Conservation (phyloP, 306 rosid species). For the Casuarina glauca region DNA sequence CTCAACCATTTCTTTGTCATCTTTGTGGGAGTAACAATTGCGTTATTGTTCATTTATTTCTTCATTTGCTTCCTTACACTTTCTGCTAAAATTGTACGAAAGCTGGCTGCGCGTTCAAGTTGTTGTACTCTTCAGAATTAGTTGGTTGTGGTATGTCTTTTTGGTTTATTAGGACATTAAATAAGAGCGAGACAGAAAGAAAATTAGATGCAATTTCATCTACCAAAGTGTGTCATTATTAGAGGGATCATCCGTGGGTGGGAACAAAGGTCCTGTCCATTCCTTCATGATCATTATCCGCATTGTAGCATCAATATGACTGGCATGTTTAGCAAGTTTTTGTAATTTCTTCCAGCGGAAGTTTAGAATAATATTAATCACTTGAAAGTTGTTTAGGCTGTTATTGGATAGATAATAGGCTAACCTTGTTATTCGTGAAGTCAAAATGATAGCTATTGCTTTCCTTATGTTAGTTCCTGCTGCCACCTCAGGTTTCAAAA, state of each 20-base stretch:
- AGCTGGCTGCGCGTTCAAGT: neutral
- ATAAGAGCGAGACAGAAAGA: neutral
- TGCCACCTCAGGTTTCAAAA: neutral
- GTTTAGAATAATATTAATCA: neutral
- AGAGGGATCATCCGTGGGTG: neutral
- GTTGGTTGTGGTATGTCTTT: neutral
- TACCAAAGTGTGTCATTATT: neutral
- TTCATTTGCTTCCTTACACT: neutral
- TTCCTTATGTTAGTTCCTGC: neutral
- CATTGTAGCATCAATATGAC: slow-evolving; percentile 2
- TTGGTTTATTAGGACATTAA: neutral
- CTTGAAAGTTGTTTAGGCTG: neutral
- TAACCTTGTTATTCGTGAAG: neutral
- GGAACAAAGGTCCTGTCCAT: neutral
- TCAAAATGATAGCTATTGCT: neutral
- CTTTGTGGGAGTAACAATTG: neutral
- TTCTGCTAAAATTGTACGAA: neutral
- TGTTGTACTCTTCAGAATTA: neutral
- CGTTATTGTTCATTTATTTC: neutral
- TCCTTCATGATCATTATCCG: neutral
- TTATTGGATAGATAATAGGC: neutral
- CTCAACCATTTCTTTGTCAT: neutral
- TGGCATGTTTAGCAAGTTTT: neutral
- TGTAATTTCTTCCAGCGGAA: neutral
- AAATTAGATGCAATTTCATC: neutral